Base-by-base conservation (phyloP, 2,329 filamentous ascomycete genomes). In the Fusarium sp. region DNA sequence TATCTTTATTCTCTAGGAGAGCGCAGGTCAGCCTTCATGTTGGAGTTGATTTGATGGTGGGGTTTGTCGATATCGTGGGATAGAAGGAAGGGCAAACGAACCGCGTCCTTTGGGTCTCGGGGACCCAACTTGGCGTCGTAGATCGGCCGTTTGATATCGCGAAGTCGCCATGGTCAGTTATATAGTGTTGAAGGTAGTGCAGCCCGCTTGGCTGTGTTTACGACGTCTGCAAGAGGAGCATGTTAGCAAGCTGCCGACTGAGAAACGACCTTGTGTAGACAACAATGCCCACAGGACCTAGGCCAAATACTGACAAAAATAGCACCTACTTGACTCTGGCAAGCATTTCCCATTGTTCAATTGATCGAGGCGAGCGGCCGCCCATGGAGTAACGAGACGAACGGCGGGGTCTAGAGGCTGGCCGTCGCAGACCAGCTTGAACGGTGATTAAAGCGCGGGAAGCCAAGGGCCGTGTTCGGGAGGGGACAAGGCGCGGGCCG, bases 1-100 rank as follows among this genome's bases (percentile, higher is more conserved):
- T 97, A 81, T 97, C 95, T 84, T 96, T 97, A 82, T 93, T 93
- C 84, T 94, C 92, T 93, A 75, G 35, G 12, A 45, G 24, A 58
- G 65, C 42, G 53, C 50, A 54, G 62, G 67, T 74, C 62, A 77
- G 70, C 53, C 57, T 48, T 48, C 42, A 51, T 35, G 56, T 38
- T 51, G 24, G 30, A 28, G 20, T 51, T 35, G 60, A 57, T 26
- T 59, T 58, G 50, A n/a, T 50, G 36, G 65, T 38, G 51, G 53
- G 60, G 47, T 38, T 48, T 57, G 57, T 59, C 48, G 48, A 26
- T 53, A 55, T 66, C 50, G 24, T 54, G 44, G n/a, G 45, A 61
- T 66, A 48, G 48, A 24, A 44, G 50, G 53, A 61, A 62, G 51
- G 69, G 66, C 28, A 45, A 45, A 83, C 86, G 76, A 81, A 88